Conservation (phyloP, 306 rosid species). For the Purshia tridentata region DNA sequence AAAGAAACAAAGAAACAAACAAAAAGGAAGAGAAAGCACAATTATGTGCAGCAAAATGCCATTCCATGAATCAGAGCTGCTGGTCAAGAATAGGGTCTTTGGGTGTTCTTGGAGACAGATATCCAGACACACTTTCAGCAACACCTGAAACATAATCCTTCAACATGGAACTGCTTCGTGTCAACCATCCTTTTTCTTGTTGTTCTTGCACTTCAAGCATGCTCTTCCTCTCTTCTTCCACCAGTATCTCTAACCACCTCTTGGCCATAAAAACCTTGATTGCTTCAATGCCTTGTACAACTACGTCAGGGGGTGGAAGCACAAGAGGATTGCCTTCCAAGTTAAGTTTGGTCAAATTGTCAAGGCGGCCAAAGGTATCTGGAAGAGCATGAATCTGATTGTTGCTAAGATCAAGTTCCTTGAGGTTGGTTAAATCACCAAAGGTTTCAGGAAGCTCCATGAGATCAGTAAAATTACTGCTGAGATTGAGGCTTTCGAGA, state of each 20-base stretch:
- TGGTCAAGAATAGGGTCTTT: conserved; percentile 73
- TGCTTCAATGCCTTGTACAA: conserved; percentile 66
- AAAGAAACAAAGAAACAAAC: conserved; percentile 11
- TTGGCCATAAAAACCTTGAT: conserved; percentile 69
- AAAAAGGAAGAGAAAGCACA: background rate
- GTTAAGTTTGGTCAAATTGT: conserved; percentile 70
- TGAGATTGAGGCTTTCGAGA: conserved; percentile 64
- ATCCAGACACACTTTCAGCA: conserved; percentile 48
- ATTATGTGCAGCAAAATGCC: background rate
- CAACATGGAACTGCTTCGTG: conserved; percentile 84
- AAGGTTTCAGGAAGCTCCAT: conserved; percentile 76
- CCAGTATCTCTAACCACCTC: conserved; percentile 75
- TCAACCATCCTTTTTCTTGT: conserved; percentile 66
- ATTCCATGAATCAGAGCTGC: conserved; percentile 52
- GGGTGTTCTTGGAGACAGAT: conserved; percentile 64
- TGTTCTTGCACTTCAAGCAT: conserved; percentile 50
- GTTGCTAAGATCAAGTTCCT: conserved; percentile 90
- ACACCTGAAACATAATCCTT: conserved; percentile 48
- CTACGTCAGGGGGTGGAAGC: conserved; percentile 73
- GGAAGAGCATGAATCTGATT: conserved; percentile 90
- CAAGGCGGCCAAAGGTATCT: conserved; percentile 84
- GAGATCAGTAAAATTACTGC: conserved; percentile 85
- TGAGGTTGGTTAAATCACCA: conserved; percentile 78
- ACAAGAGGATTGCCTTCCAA: conserved; percentile 86
- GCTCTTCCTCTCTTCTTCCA: conserved; percentile 73